Conservation (phyloP, 805 yeast genomes). For the Sugiyamaella americana region DNA sequence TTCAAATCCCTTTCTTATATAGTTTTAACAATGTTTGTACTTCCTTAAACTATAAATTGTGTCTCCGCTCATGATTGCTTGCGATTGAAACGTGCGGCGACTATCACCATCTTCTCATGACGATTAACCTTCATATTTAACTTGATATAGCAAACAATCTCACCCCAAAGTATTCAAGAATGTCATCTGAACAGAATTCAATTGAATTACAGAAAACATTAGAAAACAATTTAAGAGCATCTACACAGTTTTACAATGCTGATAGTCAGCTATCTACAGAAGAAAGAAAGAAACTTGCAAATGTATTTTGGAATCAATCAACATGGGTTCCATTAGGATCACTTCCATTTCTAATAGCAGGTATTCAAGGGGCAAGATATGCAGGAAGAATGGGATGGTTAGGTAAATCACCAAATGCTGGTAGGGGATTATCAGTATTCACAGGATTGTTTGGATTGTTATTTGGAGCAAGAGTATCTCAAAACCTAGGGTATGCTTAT, state of each 20-base stretch:
- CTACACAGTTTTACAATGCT: conserved; percentile 11
- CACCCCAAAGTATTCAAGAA: no score
- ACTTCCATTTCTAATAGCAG: conserved; percentile 12
- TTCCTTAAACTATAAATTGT: no score
- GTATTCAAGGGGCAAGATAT: conserved; percentile 14
- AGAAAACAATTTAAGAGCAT: conserved; percentile 6
- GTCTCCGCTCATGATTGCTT: no score
- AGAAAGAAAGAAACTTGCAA: conserved; percentile 11
- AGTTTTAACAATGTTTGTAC: no score
- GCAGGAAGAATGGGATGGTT: conserved; percentile 8
- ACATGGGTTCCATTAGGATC: conserved; percentile 13
- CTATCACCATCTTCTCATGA: no score
- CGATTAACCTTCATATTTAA: no score
- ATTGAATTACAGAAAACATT: background rate
- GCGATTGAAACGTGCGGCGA: no score
- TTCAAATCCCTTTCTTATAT: no score
- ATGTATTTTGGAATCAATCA: conserved; percentile 12
- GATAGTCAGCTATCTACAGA: conserved; percentile 13
- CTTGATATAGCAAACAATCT: no score
- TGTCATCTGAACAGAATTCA: background rate
- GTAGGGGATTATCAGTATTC: conserved; percentile 14
- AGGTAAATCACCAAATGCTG: conserved; percentile 8
- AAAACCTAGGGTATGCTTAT: conserved; percentile 7
- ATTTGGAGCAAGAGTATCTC: conserved; percentile 15
- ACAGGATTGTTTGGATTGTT: conserved; percentile 16